Conservation (phyloP, 2,329 filamentous ascomycete species). For the Botrytis fragariae region DNA sequence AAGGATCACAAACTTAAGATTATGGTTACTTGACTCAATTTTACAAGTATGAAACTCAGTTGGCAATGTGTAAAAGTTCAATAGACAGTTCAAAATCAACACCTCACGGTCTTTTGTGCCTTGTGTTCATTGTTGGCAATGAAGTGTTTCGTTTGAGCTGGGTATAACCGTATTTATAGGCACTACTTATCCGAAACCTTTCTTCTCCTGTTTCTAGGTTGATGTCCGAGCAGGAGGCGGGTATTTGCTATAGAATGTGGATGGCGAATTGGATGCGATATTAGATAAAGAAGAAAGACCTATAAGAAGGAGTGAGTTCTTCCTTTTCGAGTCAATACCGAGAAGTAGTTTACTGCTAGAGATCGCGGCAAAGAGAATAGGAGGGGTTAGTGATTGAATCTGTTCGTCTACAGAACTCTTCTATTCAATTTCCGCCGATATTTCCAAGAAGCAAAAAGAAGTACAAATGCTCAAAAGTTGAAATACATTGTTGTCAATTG, state of each 20-base stretch:
- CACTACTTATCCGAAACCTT: neutral
- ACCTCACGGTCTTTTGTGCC: no score
- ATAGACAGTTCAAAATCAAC: neutral
- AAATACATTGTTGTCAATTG: no score
- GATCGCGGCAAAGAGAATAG: no score
- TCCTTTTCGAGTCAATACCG: neutral
- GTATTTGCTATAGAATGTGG: rapidly evolving
- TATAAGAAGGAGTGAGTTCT: neutral
- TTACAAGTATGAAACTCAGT: neutral
- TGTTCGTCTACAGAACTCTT: no score
- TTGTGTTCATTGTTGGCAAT: no score
- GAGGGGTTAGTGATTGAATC: no score
- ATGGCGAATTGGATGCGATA: neutral
- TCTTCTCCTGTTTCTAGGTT: neutral
- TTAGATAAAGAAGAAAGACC: rapidly evolving
- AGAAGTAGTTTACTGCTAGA: no score
- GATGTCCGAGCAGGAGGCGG: neutral
- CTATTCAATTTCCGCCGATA: neutral
- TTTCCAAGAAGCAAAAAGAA: neutral
- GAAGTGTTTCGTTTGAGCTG: neutral
- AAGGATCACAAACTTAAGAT: neutral
- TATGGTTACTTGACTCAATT: neutral
- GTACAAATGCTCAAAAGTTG: neutral
- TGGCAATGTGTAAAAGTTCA: neutral
- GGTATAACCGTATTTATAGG: neutral